Percentiles rank a stretch among this genome's conserved stretches.
These are phyloP conservation scores for Cairneyella variabilis DNA, from an alignment of 495 filamentous ascomycete species.

Conservation along the genomic window DNA sequence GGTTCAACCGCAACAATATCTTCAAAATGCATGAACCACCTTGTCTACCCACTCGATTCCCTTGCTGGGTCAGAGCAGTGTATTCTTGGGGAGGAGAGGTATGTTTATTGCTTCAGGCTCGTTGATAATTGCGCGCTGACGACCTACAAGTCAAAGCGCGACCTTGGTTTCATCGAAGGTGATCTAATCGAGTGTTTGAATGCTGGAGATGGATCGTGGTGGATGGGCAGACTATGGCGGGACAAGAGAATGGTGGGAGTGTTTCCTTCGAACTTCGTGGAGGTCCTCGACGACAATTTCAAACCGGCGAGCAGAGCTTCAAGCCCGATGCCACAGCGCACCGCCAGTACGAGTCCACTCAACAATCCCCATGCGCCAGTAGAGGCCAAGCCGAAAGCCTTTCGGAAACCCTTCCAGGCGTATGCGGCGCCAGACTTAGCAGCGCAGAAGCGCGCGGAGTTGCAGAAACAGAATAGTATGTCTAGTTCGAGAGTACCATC, in stretches of 20 bases:
- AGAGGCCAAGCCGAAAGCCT: constrained; percentile 54
- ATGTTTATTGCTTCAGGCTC: constrained; percentile 22
- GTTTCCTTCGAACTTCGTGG: constrained; percentile 97
- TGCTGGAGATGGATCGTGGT: constrained; percentile 96
- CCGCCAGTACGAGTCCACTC: constrained; percentile 46
- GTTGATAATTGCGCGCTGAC: constrained; percentile 2
- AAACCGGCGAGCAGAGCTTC: constrained; percentile 70
- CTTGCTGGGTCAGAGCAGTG: constrained; percentile 91
- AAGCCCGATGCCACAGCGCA: constrained; percentile 62
- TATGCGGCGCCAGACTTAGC: constrained; percentile 56
- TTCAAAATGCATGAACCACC: constrained; percentile 68
- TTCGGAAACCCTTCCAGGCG: constrained; percentile 68
- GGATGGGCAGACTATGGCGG: constrained; percentile 85
- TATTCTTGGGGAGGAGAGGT: constrained; percentile 98
- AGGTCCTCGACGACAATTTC: constrained; percentile 80
- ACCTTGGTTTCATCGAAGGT: constrained; percentile 94
- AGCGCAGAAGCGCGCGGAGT: constrained; percentile 46
- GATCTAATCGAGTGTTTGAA: constrained; percentile 98
- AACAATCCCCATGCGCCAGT: constrained; percentile 40
- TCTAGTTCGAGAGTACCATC: constrained; percentile 33
- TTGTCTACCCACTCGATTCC: constrained; percentile 75
- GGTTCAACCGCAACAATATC: constrained; percentile 1
- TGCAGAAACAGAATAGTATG: constrained; percentile 34
- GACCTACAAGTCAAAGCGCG: constrained; percentile 67
- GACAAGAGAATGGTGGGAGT: constrained; percentile 84